Evolutionary conservation across 352 stramenopile genomes (phyloP), one percentile per base, ranked within the genome.

Genomic region (Nothophytophthora sp.): DNA sequence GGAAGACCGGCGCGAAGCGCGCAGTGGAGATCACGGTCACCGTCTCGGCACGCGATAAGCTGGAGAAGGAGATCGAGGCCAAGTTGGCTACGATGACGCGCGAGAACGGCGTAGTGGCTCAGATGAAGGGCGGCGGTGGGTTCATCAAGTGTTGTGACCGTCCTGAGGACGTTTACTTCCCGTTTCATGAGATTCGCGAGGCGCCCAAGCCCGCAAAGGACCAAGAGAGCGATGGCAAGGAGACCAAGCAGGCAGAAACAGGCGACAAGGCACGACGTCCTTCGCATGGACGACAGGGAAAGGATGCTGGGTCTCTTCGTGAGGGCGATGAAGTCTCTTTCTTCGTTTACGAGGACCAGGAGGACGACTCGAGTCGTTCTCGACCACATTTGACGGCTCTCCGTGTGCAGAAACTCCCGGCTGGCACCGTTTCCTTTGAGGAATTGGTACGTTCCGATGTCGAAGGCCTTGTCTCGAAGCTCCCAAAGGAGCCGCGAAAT

Each of bases 281-380:
- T n/a, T n/a, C n/a, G n/a, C n/a, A n/a, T 46, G 47, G 40, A 15
- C 37, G 38, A 8, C 50, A 40, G 43, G 44, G 9, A 29, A 74
- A 72, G 25, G 37, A 24, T 13, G 52, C 51, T 34, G 38, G 25
- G 13, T 12, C 28, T 11, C 30, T 92, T 9, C 74, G 72, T 6
- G 76, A 90, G 23, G 76, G 81, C 13, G 81, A 90, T 49, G 73
- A 89, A 43, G 81, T 92, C 0, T 90, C 82, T 36, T 92, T 92
- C 59, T 90, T 76, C 32, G 75, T 92, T 18, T 81, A 86, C 28
- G 77, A 88, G 48, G 82, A 90, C 27, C 65, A 76, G 16, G 78
- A 86, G 19, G 68, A 76, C 18, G 63, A 81, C 0, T 71, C 63
- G 0, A 33, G 50, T 20, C 60, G 60, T 24, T 71, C 67, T 1